Conservation (phyloP, 2,329 filamentous ascomycete species). For the Fusarium xylarioides region DNA sequence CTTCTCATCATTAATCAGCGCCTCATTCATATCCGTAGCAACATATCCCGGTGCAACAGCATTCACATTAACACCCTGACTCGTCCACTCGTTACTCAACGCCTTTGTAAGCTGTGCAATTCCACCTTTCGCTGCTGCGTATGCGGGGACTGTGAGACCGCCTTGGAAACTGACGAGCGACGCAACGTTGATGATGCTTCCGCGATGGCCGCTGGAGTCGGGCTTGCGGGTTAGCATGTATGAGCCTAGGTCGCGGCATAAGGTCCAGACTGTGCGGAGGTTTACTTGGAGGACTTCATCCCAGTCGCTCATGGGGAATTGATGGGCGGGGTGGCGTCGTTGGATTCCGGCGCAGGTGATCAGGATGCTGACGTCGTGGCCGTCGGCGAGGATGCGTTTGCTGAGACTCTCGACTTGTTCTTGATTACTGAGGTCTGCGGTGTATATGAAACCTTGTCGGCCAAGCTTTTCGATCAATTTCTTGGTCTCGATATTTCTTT, state of each 20-base stretch:
- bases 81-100: conserved; percentile 87
- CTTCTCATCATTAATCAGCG: conserved; percentile 75
- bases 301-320: conserved; percentile 82
- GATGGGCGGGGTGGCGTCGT: conserved; percentile 75
- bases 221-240: conserved; percentile 73
- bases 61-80: conserved; percentile 83
- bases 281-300: conserved; percentile 83
- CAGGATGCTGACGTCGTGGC: conserved; percentile 75
- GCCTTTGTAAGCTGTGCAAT: conserved; percentile 86
- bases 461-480: conserved; percentile 69
- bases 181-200: conserved; percentile 84
- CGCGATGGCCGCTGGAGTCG: conserved; percentile 63
- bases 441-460: conserved; percentile 73
- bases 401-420: conserved; percentile 67
- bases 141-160: conserved; percentile 86
- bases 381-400: conserved; percentile 66
- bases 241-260: conserved; percentile 79
- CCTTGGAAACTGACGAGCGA: conserved; percentile 85
- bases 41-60: conserved; percentile 91
- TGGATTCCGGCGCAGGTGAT: conserved; percentile 91
- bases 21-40: conserved; percentile 90
- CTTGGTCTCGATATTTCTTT: conserved; percentile 60
- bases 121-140: conserved; percentile 85
- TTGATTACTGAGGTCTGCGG: conserved; percentile 70
- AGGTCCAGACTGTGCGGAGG: conserved; percentile 79